Percentiles rank a stretch among this genome's conserved stretches.
phyloP scores from a whole-genome alignment of 1,284 basidiomycete genomes.

The Melampsora americana region DNA sequence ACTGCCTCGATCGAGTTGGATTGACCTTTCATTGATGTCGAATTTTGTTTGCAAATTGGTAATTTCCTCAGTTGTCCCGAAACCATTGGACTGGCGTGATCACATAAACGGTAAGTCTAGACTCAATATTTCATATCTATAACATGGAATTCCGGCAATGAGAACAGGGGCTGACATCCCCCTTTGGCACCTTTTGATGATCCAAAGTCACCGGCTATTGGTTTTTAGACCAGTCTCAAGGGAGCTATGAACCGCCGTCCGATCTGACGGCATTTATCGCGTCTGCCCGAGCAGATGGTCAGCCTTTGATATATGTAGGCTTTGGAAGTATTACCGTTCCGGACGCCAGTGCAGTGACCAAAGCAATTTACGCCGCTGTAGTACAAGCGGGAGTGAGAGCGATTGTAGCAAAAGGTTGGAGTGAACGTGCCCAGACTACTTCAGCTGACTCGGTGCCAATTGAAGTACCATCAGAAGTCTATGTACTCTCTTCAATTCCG shows the following conservation, averaged over 20 bases:
- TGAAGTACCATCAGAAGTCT: slow-evolving; percentile 45
- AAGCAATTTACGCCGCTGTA: slow-evolving; percentile 47
- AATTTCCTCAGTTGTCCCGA: slow-evolving; percentile 65
- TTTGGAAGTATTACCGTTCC: slow-evolving; percentile 65
- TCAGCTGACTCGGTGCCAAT: slow-evolving; percentile 34
- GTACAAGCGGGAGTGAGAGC: slow-evolving; percentile 49
- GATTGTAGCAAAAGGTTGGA: slow-evolving; percentile 53
- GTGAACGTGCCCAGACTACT: slow-evolving; percentile 45
- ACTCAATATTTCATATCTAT: slow-evolving; percentile 47
- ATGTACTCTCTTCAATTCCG: slow-evolving; percentile 51
- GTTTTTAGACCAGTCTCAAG: slow-evolving; percentile 83
- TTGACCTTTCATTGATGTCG: background rate
- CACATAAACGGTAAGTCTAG: slow-evolving; percentile 66
- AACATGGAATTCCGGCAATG: background rate
- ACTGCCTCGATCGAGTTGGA: background rate
- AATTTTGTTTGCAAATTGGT: slow-evolving; percentile 33
- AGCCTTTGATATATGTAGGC: slow-evolving; percentile 95
- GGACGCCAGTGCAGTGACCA: slow-evolving; percentile 33
- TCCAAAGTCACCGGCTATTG: slow-evolving; percentile 70
- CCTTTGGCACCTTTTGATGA: slow-evolving; percentile 6
- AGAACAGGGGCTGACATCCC: too few species aligned
- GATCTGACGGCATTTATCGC: slow-evolving; percentile 79
- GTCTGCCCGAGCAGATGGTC: slow-evolving; percentile 66
- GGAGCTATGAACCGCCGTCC: slow-evolving; percentile 77
- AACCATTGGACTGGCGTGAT: slow-evolving; percentile 93